phyloP scores from a whole-genome alignment of 306 rosid genomes.

The Casuarina equisetifolia region DNA sequence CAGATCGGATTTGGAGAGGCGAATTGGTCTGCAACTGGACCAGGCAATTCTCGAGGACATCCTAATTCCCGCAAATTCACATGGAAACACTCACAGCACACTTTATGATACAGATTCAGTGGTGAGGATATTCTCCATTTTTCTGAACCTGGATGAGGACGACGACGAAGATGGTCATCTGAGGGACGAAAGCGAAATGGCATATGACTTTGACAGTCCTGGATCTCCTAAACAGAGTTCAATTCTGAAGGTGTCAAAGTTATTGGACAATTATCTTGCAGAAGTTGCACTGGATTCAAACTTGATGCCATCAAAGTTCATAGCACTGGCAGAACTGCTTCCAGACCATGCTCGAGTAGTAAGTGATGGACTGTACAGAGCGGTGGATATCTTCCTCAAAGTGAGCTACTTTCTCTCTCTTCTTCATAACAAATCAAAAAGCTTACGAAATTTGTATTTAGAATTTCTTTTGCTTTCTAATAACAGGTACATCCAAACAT shows the following conservation, averaged over 20 bases:
- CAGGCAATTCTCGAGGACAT: constrained; percentile 98
- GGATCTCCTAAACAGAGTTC: constrained; percentile 97
- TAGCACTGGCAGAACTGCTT: constrained; percentile 75
- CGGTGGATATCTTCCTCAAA: constrained; percentile 92
- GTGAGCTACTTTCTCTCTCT: constrained; percentile 40
- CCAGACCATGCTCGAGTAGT: constrained; percentile 90
- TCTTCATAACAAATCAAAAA: background rate
- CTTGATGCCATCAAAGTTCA: constrained; percentile 75
- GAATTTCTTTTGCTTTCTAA: background rate
- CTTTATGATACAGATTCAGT: constrained; percentile 80
- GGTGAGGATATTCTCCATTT: constrained; percentile 79
- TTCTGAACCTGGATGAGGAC: constrained; percentile 86
- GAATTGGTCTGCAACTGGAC: constrained; percentile 90
- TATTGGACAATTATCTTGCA: constrained; percentile 79
- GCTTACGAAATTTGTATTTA: too few relatives aligned
- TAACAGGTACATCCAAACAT: constrained; percentile 87
- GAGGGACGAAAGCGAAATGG: constrained; percentile 85
- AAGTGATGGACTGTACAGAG: constrained; percentile 89
- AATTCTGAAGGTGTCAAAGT: constrained; percentile 86
- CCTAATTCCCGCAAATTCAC: constrained; percentile 70
- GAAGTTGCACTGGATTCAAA: constrained; percentile 91
- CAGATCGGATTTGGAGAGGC: constrained; percentile 84
- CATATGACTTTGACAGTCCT: constrained; percentile 83
- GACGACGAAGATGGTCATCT: constrained; percentile 64
- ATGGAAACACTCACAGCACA: constrained; percentile 54